Evolutionary conservation across 2,329 filamentous ascomycete species (phyloP).

Genomic region (Ramularia endophylla): DNA sequence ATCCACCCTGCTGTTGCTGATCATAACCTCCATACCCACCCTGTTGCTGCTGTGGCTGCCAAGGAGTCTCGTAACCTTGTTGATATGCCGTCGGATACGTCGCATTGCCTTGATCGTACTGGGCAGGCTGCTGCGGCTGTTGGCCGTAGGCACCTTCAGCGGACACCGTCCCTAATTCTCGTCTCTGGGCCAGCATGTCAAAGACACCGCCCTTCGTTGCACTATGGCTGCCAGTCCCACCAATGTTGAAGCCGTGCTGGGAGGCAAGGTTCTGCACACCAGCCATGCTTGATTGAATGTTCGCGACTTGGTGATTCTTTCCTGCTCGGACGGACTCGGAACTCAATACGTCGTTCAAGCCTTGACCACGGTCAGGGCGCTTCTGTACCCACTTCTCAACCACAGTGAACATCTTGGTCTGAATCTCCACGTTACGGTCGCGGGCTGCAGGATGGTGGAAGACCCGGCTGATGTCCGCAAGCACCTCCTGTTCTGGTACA

Average conservation of each 20-base stretch:
- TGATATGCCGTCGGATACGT: conserved; percentile 31
- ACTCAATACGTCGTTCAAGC: conserved; percentile 68
- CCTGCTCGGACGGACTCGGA: conserved; percentile 78
- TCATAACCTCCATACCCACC: conserved; percentile 15
- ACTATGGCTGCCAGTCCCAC: conserved; percentile 21
- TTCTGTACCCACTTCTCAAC: conserved; percentile 76
- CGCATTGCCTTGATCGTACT: conserved; percentile 24
- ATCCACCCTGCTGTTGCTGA: conserved; percentile 20
- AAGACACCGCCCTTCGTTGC: conserved; percentile 25
- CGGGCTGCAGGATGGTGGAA: conserved; percentile 90
- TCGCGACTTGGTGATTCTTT: conserved; percentile 60
- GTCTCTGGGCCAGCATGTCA: conserved; percentile 22
- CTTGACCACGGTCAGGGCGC: conserved; percentile 57
- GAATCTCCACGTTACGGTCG: conserved; percentile 69
- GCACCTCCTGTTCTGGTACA: conserved; percentile 74
- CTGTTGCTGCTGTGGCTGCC: conserved; percentile 23
- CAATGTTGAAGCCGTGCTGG: conserved; percentile 16
- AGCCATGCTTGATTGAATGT: conserved; percentile 21
- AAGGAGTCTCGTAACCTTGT: conserved; percentile 31
- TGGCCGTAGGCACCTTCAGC: conserved; percentile 19
- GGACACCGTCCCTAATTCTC: conserved; percentile 5
- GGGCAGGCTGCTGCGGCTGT: conserved; percentile 20
- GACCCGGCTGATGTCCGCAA: conserved; percentile 70
- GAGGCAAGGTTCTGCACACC: conserved; percentile 22
- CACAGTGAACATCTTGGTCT: conserved; percentile 81